Base-by-base conservation (phyloP, 1,139 yeast species). In the Eremothecium gossypii region DNA sequence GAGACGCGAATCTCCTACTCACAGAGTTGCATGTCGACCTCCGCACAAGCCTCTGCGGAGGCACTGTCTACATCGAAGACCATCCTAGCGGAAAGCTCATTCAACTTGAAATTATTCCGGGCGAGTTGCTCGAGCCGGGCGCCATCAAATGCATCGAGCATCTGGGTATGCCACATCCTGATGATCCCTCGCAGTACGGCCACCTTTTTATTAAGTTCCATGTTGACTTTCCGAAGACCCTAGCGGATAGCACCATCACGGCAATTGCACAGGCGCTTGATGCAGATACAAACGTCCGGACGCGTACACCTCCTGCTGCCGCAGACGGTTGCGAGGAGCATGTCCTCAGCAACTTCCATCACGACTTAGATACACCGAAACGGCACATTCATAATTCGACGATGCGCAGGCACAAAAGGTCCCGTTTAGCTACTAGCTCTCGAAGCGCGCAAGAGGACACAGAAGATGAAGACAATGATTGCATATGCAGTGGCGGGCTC, bases 11-110 rank as follows among this genome's bases (percentile, higher is more conserved):
- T 37, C 42, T 58, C 13, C 33, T 54, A 9, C 34, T 53, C 35
- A 43, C 43, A 10, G 43, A 48, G 36, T 52, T 45, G 36, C 41
- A 47, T 29, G 51, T 57, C n/a, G 55, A 51, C 33, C 36, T 57
- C 37, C 45, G 49, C 31, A 58, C 58, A 1, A 52, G 56, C 32
- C 42, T 57, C n/a, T 57, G 61, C 34, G 63, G 63, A 5, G 63
- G 63, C 13, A 42, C 48, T 9, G 46, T 58, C 4, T 48, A 46
- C 36, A 48, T 58, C 17, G 54, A 49, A 11, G 50, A 48, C 11
- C 60, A 57, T 42, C 60, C 63, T 8, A 49, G 48, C 36, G 58
- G 55, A 6, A 52, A 43, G 23, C 37, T 50, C 10, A 45, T 58
- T 26, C 52, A 55, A 41, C 41, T 57, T 4, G 49, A 52, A n/a